Evolutionary conservation across 2,329 filamentous ascomycete species (phyloP), one percentile per base, ranked within the genome.

Genomic region (Trichoderma koningiopsis): DNA sequence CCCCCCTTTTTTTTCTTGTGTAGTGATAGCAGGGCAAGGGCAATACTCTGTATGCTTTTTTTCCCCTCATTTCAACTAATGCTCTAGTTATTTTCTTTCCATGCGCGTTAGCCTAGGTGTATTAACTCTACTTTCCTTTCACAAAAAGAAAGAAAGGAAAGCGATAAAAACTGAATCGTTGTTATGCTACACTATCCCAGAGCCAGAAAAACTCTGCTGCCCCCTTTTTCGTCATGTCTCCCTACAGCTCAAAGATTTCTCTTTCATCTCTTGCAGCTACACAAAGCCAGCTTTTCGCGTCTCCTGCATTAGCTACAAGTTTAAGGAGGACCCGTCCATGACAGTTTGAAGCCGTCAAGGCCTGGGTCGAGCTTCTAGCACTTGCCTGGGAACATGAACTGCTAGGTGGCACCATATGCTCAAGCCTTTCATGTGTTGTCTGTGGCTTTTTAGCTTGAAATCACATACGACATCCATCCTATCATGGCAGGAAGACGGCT

Each of bases 91-190:
- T 24, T 59, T 56, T 52, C 11, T 16, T n/a, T 35, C 31, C 47
- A 52, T 31, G 63, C 63, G 63, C 55, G 63, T 58, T 67, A 52
- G 31, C 55, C 63, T 27, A 49, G 22, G 63, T 29, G 55, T 43
- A 55, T 49, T 57, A 40, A 22, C n/a, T 55, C n/a, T 56, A 13
- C 31, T 11, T 53, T 27, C 47, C 33, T 37, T 22, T 29, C 27
- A n/a, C 2, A 33, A 27, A 22, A 27, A 27, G 27, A 27, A 27
- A 27, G 4, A 27, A 4, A 27, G 27, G 4, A 27, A 27, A 27
- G 4, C 27, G 27, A 27, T 27, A 27, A 33, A 66, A 22, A 14
- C 35, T 5, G 24, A 16, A 19, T 57, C 13, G 3, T 49, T 8
- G 27, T n/a, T 56, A 5, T 58, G 29, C 35, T 53, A 37, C n/a